Percentiles rank a stretch among this genome's conserved stretches.
These are phyloP conservation scores for Hippophae tibetana DNA, from an alignment of 306 rosid species.

Conservation along the genomic window DNA sequence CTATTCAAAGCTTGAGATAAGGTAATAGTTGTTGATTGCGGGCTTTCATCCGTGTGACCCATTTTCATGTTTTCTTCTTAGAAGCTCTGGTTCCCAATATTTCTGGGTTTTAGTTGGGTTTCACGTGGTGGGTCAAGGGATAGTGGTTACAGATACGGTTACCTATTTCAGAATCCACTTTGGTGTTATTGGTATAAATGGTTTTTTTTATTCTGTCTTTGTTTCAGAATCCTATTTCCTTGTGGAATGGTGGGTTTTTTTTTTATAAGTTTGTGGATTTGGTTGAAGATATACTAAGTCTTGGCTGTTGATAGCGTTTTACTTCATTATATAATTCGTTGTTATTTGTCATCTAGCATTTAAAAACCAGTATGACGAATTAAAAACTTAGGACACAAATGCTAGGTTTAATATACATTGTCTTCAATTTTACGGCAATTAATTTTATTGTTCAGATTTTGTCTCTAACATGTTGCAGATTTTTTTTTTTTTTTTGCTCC, in stretches of 20 bases:
- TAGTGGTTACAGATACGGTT: slow-evolving; percentile 3
- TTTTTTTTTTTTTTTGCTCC: not conserved
- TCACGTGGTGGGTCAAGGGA: slow-evolving; percentile 23
- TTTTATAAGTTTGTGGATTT: not conserved
- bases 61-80: not conserved
- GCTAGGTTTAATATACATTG: slow-evolving; percentile 11
- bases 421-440: not conserved
- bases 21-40: not conserved
- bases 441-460: slow-evolving; percentile 1
- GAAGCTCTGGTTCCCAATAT: not conserved
- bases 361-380: slow-evolving; percentile 9
- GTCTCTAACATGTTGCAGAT: slow-evolving; percentile 10
- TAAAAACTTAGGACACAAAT: slow-evolving; percentile 32
- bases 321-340: slow-evolving; percentile 21
- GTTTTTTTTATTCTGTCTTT: not conserved
- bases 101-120: slow-evolving; percentile 9
- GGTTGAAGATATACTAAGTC: not conserved
- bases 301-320: not conserved
- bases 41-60: not conserved
- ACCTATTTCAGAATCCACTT: slow-evolving; percentile 8
- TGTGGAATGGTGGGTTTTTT: slow-evolving; percentile 7
- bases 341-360: slow-evolving; percentile 29
- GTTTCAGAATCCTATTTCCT: not conserved
- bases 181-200: slow-evolving; percentile 6
- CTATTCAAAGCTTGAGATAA: not conserved